Base-by-base conservation (phyloP, 108 stramenopile genomes). In the Cyclotella kingstonii region DNA sequence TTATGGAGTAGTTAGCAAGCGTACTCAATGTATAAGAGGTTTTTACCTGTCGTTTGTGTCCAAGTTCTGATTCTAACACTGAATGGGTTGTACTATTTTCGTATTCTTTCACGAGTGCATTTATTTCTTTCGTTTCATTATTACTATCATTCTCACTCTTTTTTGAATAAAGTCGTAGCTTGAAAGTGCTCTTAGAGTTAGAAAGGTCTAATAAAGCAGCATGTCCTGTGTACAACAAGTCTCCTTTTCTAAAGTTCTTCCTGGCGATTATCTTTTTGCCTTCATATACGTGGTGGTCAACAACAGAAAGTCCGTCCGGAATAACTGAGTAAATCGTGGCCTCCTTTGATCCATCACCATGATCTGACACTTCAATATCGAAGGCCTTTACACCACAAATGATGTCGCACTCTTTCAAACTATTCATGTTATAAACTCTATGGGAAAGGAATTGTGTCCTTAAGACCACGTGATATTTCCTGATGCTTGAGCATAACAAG, bases 221-320 rank as follows among this genome's bases (percentile, higher is more conserved):
- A 31, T 55, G 53, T 1, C 62, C 68, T n/a, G 54, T 31, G 41
- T 69, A 69, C 15, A 69, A 12, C 12, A 56, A 11, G 15, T 53
- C 62, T 19, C 68, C 68, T 25, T 62, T 42, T 51, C 36, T 42
- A 53, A 43, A 69, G n/a, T 36, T 14, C 31, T 54, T 42, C 11
- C 52, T 69, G 2, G 68, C 68, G 14, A 69, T 39, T 25, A 69
- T 63, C 36, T 44, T 64, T 33, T 69, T 64, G 4, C 68, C 68
- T 29, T 62, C 61, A 33, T 42, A 53, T 22, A 35, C 15, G 14
- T 42, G 49, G 35, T 69, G 35, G 40, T 69, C 68, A 15, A 63
- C 68, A 15, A 69, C 54, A 53, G 68, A 62, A 41, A 69, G 52
- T 10, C 68, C 68, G 8, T 42, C 19, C 1, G 68, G 68, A 19